Evolutionary conservation across 768 basidiomycete genomes (phyloP).

Genomic region (Podaxis sp.): DNA sequence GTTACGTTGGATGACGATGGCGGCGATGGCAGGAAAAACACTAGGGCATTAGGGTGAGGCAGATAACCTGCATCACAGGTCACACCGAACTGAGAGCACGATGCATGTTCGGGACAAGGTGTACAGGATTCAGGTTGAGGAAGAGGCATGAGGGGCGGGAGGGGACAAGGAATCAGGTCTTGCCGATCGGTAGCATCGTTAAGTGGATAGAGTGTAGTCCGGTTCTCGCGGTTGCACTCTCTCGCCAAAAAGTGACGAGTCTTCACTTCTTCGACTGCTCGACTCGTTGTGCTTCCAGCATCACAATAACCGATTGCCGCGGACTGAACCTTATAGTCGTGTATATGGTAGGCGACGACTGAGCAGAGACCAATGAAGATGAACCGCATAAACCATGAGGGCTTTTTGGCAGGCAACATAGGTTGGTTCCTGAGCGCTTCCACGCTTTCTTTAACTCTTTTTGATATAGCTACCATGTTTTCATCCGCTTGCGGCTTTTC

Average conservation of each 20-base stretch:
- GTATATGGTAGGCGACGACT: slow-evolving; percentile 26
- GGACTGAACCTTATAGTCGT: slow-evolving; percentile 64
- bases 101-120: slow-evolving; percentile 67
- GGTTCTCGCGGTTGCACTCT: slow-evolving; percentile 54
- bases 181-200: slow-evolving; percentile 25
- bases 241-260: slow-evolving; percentile 41
- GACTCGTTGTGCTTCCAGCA: slow-evolving; percentile 55
- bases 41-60: slow-evolving; percentile 55
- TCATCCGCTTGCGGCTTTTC: slow-evolving; percentile 9
- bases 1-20: slow-evolving; percentile 29
- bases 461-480: slow-evolving; percentile 25
- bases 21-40: slow-evolving; percentile 44
- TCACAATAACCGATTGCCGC: slow-evolving; percentile 76
- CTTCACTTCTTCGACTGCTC: slow-evolving; percentile 43
- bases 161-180: slow-evolving; percentile 40
- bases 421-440: slow-evolving; percentile 11
- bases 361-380: slow-evolving; percentile 33
- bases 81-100: slow-evolving; percentile 52
- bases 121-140: slow-evolving; percentile 63
- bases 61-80: slow-evolving; percentile 68
- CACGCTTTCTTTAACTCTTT: slow-evolving; percentile 33
- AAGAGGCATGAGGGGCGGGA: slow-evolving; percentile 49
- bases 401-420: slow-evolving; percentile 10
- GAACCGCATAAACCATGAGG: slow-evolving; percentile 32
- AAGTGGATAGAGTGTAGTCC: slow-evolving; percentile 36